Conservation (phyloP, 495 filamentous ascomycete genomes). For the Durotheca rogersii region DNA sequence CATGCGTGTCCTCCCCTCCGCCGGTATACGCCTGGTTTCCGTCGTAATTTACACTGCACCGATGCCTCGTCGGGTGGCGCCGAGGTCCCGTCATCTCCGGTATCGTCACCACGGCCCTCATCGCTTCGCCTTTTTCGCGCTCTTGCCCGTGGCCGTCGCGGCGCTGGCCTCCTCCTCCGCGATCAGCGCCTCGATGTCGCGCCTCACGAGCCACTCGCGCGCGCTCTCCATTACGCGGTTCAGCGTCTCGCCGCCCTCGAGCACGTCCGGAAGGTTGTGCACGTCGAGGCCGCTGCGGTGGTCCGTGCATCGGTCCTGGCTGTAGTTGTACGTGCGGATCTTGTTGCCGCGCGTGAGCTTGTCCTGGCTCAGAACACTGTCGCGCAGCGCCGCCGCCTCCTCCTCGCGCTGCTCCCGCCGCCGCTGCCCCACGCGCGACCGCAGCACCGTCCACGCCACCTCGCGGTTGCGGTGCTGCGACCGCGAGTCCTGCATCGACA, state of each 20-base stretch:
- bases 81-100: too few species aligned
- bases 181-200: constrained; percentile 70
- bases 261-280: constrained; percentile 77
- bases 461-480: constrained; percentile 89
- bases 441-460: constrained; percentile 80
- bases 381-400: constrained; percentile 67
- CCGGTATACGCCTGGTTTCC: not conserved
- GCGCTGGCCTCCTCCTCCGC: constrained; percentile 48
- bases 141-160: constrained; percentile 18
- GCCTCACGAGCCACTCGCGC: constrained; percentile 72
- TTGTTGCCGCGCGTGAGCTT: constrained; percentile 90
- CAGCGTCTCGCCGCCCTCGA: constrained; percentile 68
- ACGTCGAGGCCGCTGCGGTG: constrained; percentile 82
- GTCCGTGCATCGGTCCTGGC: constrained; percentile 90
- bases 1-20: too few species aligned
- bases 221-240: constrained; percentile 81
- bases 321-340: constrained; percentile 92
- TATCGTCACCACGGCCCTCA: constrained; percentile 25
- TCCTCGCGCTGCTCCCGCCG: constrained; percentile 84
- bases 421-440: constrained; percentile 77
- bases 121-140: constrained; percentile 34
- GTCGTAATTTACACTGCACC: constrained; percentile 1
- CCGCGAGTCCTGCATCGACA: constrained; percentile 87
- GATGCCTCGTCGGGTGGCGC: too few species aligned
- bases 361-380: constrained; percentile 73